Evolutionary conservation across 805 yeast genomes (phyloP).

Genomic region (Brettanomyces anomalus): DNA sequence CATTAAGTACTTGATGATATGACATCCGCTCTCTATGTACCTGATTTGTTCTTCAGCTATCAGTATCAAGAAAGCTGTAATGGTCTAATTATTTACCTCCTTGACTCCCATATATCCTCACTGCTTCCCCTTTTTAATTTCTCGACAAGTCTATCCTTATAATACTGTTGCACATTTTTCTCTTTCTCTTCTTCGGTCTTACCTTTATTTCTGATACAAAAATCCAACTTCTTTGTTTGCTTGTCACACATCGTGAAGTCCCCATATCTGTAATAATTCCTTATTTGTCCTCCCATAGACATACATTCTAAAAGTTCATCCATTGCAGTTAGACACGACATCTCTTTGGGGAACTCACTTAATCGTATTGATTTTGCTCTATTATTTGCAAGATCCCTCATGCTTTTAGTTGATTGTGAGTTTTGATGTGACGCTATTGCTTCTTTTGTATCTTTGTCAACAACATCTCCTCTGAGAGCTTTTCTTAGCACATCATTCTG

Average conservation of each 20-base stretch:
- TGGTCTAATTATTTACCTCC: conserved; percentile 5
- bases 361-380: conserved; percentile 20
- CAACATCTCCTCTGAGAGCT: background rate
- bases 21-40: no score
- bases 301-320: conserved; percentile 82
- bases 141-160: conserved; percentile 51
- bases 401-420: background rate
- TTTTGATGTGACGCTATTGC: background rate
- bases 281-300: conserved; percentile 83
- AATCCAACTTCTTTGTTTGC: conserved; percentile 68
- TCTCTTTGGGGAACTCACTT: conserved; percentile 25
- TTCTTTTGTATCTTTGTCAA: background rate
- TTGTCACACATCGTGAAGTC: conserved; percentile 61
- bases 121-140: conserved; percentile 63
- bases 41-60: no score
- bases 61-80: no score
- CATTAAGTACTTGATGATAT: no score
- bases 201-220: conserved; percentile 57
- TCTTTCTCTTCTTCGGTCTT: conserved; percentile 44
- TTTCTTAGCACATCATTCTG: background rate
- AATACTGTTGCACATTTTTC: conserved; percentile 55
- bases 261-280: conserved; percentile 80
- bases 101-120: conserved; percentile 73
- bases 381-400: conserved; percentile 22
- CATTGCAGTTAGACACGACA: conserved; percentile 76